phyloP scores from a whole-genome alignment of 139 green algal genomes.

The Chlamydomonas applanata region DNA sequence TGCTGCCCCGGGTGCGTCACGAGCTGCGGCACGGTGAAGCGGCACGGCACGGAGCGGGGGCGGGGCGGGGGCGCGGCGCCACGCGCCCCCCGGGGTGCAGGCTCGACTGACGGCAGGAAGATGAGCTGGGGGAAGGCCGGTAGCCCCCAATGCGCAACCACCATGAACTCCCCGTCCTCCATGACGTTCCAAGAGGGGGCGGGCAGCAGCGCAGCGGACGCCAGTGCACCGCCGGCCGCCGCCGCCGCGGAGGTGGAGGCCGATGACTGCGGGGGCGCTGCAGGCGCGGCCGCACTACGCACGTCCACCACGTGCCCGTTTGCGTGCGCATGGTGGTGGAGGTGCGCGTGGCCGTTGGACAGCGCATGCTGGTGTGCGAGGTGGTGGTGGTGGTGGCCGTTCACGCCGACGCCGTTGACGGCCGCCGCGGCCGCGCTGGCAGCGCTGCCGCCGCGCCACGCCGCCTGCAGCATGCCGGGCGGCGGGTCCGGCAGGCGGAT shows the following conservation, averaged over 20 bases:
- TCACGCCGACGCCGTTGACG: neutral
- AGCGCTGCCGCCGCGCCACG: no score
- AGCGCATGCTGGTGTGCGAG: neutral
- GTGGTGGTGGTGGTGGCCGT: neutral
- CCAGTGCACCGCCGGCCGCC: no score
- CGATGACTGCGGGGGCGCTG: no score
- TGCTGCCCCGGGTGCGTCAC: constrained; percentile 32
- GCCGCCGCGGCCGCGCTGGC: no score
- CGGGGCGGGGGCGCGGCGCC: neutral
- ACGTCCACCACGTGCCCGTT: no score
- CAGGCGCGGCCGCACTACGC: neutral
- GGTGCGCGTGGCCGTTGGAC: neutral
- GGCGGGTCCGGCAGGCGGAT: constrained; percentile 10
- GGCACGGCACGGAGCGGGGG: constrained; percentile 14
- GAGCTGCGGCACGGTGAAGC: constrained; percentile 36
- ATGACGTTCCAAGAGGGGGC: neutral
- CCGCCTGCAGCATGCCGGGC: neutral
- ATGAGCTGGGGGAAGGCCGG: neutral
- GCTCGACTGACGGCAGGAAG: neutral
- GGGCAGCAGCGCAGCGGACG: no score
- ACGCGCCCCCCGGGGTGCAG: neutral
- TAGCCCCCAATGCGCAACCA: neutral
- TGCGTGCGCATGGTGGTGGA: neutral
- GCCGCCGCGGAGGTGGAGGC: no score
- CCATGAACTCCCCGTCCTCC: constrained; percentile 10